Evolutionary conservation across 2,329 filamentous ascomycete species (phyloP), one percentile per base, ranked within the genome.

Genomic region (Fusarium anguioides): DNA sequence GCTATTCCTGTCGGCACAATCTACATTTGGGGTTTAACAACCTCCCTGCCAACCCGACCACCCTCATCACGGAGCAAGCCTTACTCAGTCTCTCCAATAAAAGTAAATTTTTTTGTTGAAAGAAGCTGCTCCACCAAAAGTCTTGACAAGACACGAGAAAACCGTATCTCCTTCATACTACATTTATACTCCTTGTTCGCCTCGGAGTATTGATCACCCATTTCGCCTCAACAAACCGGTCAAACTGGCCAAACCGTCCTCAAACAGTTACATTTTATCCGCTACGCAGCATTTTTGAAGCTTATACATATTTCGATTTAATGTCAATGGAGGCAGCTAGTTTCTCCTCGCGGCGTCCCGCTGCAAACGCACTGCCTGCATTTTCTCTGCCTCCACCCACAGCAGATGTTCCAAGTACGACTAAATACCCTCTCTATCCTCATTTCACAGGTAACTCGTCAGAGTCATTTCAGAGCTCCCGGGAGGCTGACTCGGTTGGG

Each of bases 371-470:
- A 17, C 59, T 78, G 52, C 77, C 76, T n/a, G 62, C 76, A 36
- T 78, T 78, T 54, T 74, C 76, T 61, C 74, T 79, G 31, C 77
- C 77, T 52, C 76, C 76, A 42, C 77, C 77, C 23, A 77, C 72
- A 46, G 58, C 75, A 61, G 77, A 79, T 60, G 70, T 77, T 68
- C 75, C 77, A 75, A 78, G 77, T 77, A 76, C 75, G 76, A 44
- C 66, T 60, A 66, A 65, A 73, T 70, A 65, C 37, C 50, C 71
- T 49, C 46, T 68, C 51, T 71, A 65, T 60, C 58, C 66, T 66
- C 40, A 66, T 44, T 50, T 56, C 48, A 50, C 65, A 49, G 66
- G 59, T 65, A 65, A 64, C 63, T 62, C 69, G 49, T 49, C 63
- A 51, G 69, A 66, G 60, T 53, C 60, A 46, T 64, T 69, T 56